Conservation (phyloP, 352 stramenopile species). For the Phytophthora aleatoria region DNA sequence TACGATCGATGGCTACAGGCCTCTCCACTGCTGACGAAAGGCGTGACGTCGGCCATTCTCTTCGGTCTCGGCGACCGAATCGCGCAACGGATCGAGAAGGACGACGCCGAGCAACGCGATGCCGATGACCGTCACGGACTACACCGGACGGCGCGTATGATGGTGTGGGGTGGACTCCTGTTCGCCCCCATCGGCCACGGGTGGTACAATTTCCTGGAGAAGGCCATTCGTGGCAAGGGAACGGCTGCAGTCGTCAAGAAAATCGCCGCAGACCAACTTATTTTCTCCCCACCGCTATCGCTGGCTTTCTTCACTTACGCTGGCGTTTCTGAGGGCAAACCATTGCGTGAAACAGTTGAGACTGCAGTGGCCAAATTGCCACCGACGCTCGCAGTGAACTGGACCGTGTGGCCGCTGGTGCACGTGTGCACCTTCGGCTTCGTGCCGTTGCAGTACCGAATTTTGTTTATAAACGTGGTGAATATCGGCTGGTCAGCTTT, state of each 20-base stretch:
- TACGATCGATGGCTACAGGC: constrained; percentile 64
- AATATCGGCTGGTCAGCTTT: constrained; percentile 57
- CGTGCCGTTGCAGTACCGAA: constrained; percentile 52
- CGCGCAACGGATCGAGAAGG: constrained; percentile 54
- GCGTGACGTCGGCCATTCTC: constrained; percentile 63
- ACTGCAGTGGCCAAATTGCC: constrained; percentile 36
- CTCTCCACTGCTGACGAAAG: constrained; percentile 72
- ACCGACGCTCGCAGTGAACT: constrained; percentile 46
- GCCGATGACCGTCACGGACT: constrained; percentile 21
- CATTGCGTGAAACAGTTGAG: constrained; percentile 28
- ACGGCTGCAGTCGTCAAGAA: constrained; percentile 37
- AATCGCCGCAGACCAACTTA: constrained; percentile 42
- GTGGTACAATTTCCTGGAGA: constrained; percentile 91
- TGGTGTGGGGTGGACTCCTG: constrained; percentile 87
- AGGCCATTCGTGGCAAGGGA: constrained; percentile 32
- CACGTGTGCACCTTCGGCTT: constrained; percentile 52
- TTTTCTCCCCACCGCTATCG: constrained; percentile 40
- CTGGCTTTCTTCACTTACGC: constrained; percentile 47
- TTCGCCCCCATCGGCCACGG: constrained; percentile 89
- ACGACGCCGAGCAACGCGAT: constrained; percentile 13
- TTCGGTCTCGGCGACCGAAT: constrained; percentile 71
- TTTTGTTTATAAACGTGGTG: constrained; percentile 50
- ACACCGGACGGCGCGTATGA: constrained; percentile 58
- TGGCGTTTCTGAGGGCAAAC: constrained; percentile 34
- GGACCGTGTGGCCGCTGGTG: constrained; percentile 48